phyloP scores from a whole-genome alignment of 1,284 basidiomycete genomes.

The Calocybe gambosa region DNA sequence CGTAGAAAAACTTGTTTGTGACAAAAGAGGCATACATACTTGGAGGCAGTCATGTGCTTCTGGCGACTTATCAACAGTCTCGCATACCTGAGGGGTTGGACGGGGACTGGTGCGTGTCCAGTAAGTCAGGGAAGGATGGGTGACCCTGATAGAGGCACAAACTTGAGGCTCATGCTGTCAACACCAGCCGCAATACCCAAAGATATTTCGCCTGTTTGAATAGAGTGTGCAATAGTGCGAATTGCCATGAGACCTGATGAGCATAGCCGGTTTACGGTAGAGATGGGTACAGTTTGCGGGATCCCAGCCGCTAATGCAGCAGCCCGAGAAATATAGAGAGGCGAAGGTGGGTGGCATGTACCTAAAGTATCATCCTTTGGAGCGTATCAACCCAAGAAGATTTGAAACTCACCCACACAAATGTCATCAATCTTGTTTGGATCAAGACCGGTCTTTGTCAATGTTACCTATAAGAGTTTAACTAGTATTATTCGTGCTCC shows the following conservation, averaged over 20 bases:
- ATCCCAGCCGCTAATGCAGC: slow-evolving; percentile 80
- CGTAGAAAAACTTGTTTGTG: slow-evolving; percentile 1
- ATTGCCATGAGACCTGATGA: slow-evolving; percentile 86
- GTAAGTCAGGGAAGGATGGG: background rate
- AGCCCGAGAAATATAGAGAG: slow-evolving; percentile 71
- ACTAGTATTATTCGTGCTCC: background rate
- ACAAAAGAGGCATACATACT: slow-evolving; percentile 31
- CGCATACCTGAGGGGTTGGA: slow-evolving; percentile 69
- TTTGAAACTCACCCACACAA: slow-evolving; percentile 57
- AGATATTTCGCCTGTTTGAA: slow-evolving; percentile 61
- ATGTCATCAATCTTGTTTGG: slow-evolving; percentile 70
- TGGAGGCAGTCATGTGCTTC: slow-evolving; percentile 73
- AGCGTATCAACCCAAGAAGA: background rate
- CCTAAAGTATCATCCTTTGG: slow-evolving; percentile 25
- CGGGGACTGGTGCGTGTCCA: slow-evolving; percentile 49
- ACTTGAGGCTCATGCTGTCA: slow-evolving; percentile 85
- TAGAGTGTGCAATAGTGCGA: slow-evolving; percentile 72
- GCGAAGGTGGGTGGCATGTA: slow-evolving; percentile 83
- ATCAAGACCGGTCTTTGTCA: slow-evolving; percentile 37
- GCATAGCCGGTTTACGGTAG: slow-evolving; percentile 79
- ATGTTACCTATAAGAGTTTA: slow-evolving; percentile 29
- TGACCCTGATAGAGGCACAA: slow-evolving; percentile 20
- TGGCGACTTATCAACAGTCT: slow-evolving; percentile 42
- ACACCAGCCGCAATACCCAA: slow-evolving; percentile 78
- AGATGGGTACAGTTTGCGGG: slow-evolving; percentile 69